A percentile compares a stretch with the other conserved stretches of the same genome.
phyloP scores from a whole-genome alignment of 345 rosid genomes.

The Eucalyptus dawsonii region DNA sequence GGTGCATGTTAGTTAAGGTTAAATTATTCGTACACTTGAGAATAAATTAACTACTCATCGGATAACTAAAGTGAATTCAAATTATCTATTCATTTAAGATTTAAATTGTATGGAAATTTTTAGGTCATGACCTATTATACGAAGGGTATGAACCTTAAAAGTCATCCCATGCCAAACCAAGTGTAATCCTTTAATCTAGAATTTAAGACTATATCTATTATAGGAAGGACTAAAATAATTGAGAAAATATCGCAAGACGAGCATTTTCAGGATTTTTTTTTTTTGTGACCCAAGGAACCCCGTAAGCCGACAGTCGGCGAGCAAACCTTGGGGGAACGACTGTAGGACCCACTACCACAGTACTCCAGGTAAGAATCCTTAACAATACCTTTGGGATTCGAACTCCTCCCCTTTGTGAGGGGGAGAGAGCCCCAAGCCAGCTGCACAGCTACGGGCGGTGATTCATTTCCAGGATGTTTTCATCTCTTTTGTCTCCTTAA shows the following conservation, averaged over 20 bases:
- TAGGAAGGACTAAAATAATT: neutral
- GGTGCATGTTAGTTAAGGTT: neutral
- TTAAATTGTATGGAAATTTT: neutral
- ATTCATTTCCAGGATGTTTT: neutral
- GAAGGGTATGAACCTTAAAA: neutral
- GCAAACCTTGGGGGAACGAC: too few species aligned
- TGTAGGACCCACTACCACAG: too few species aligned
- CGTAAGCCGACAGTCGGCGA: too few species aligned
- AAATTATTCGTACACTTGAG: neutral
- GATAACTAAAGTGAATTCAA: neutral
- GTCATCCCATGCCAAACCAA: neutral
- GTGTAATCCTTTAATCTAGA: neutral
- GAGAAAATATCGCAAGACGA: neutral
- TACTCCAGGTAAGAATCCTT: too few species aligned
- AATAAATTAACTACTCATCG: neutral
- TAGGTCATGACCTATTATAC: neutral
- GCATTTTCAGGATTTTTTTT: neutral
- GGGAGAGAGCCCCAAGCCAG: too few species aligned
- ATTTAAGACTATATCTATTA: neutral
- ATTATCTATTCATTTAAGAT: neutral
- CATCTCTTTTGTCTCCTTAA: neutral
- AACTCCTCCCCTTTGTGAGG: too few species aligned
- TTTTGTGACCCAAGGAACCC: too few species aligned
- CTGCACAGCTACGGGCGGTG: too few species aligned
- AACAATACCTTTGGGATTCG: too few species aligned